Evolutionary conservation across 1,139 yeast genomes (phyloP).

Genomic region (Kurtzmaniella quercitrusa): DNA sequence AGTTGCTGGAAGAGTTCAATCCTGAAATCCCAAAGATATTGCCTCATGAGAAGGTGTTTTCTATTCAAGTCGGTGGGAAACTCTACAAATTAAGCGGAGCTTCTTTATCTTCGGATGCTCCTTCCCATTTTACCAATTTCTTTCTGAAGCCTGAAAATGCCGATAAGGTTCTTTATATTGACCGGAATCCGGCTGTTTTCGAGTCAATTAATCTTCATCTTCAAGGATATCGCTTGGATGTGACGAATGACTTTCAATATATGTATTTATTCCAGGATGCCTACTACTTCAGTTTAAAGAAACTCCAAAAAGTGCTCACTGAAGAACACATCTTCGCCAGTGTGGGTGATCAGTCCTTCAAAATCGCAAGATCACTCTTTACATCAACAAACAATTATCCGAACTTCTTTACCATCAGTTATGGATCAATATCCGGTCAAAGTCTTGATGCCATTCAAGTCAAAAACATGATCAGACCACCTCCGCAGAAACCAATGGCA

Average conservation of each 20-base stretch:
- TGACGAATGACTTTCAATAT: slow-evolving; percentile 56
- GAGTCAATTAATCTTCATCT: slow-evolving; percentile 64
- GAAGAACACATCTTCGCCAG: slow-evolving; percentile 56
- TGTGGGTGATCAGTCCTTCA: slow-evolving; percentile 60
- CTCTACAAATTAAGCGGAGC: slow-evolving; percentile 69
- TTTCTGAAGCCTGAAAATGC: slow-evolving; percentile 34
- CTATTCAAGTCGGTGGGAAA: slow-evolving; percentile 69
- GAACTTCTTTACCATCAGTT: slow-evolving; percentile 68
- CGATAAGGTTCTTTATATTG: slow-evolving; percentile 59
- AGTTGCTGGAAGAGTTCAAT: slow-evolving; percentile 30
- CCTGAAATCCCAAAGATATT: slow-evolving; percentile 55
- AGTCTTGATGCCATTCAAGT: slow-evolving; percentile 34
- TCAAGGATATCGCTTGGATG: slow-evolving; percentile 69
- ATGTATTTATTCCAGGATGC: slow-evolving; percentile 71
- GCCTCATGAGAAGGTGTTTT: slow-evolving; percentile 62
- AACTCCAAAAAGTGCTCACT: slow-evolving; percentile 47
- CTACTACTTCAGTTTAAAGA: slow-evolving; percentile 61
- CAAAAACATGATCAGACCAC: slow-evolving; percentile 62
- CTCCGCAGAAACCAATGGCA: slow-evolving; percentile 61
- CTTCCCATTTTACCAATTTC: slow-evolving; percentile 56
- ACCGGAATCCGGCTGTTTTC: slow-evolving; percentile 71
- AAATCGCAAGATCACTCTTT: slow-evolving; percentile 53
- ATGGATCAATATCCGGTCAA: slow-evolving; percentile 47
- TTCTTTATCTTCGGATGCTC: slow-evolving; percentile 76
- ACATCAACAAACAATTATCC: slow-evolving; percentile 63